Evolutionary conservation across 2,329 filamentous ascomycete species (phyloP), one percentile per base, ranked within the genome.

Genomic region (Colletotrichum navitas): DNA sequence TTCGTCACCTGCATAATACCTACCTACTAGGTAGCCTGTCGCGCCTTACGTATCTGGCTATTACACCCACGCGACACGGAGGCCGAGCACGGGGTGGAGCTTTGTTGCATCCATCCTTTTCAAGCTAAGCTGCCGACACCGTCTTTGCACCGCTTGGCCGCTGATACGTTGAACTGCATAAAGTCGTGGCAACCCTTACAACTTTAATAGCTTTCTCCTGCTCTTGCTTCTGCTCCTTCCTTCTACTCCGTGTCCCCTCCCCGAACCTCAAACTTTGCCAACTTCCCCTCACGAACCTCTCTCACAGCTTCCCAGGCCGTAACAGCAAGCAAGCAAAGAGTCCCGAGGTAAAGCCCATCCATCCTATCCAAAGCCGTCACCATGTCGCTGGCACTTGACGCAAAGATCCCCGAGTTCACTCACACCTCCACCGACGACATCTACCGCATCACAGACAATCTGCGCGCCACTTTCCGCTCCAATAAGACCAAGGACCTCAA

Each of bases 401-500:
- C 79, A 69, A 78, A 78, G 56, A 84, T 90, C 69, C 76, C 81
- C 43, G 76, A 83, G 51, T 90, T 93, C 76, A 82, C 89, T 81
- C 81, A 84, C 65, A 95, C 93, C 1, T 80, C 91, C 2, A 79
- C 93, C 58, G 90, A 93, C 67, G 84, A 87, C 52, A 94, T 97
- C 79, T 82, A 90, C 18, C 80, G 80, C 71, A 87, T 88, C 52
- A 88, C 91, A 78, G 85, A 88, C 68, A 87, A 84, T 8, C 83
- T 92, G 54, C 91, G 91, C 78, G 83, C 86, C 63, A 90, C 91
- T n/a, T 98, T 94, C 83, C 87, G 88, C 76, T 88, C 93, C 24
- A 91, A 94, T 80, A 93, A 92, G 83, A 98, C 95, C 54, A 94
- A 94, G 79, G 88, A 93, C 66, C 80, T 98, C 72, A 88, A 93